Percentiles rank a stretch among this genome's conserved stretches.
Evolutionary conservation across 1,284 basidiomycete species (phyloP).

Genomic region (Apiotrichum mycotoxinovorans): DNA sequence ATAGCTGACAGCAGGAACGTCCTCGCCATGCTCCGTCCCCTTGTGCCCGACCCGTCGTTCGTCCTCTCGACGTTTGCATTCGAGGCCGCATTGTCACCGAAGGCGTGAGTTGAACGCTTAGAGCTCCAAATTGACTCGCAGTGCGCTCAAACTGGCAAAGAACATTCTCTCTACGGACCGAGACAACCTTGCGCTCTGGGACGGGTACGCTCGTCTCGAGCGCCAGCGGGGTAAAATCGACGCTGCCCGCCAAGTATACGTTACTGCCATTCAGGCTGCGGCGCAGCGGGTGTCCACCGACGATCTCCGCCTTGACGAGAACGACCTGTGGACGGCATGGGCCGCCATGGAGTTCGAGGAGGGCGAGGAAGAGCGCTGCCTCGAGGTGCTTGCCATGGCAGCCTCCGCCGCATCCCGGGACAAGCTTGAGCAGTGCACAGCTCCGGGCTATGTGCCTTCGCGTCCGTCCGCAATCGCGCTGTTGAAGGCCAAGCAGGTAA

Average conservation of each 20-base stretch:
- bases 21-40: conserved; percentile 27
- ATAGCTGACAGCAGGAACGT: conserved; percentile 25
- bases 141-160: conserved; percentile 62
- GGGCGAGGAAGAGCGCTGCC: conserved; percentile 22
- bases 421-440: not conserved
- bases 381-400: conserved; percentile 32
- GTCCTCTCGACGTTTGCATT: conserved; percentile 46
- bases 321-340: conserved; percentile 79
- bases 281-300: conserved; percentile 4
- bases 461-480: conserved; percentile 23
- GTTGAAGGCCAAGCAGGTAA: conserved; percentile 42
- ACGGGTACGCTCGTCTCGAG: conserved; percentile 75
- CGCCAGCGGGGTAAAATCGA: conserved; percentile 63
- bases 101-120: conserved; percentile 24
- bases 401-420: conserved; percentile 16
- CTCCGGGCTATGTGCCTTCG: not conserved
- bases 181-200: conserved; percentile 71
- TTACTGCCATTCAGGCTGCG: conserved; percentile 54
- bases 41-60: conserved; percentile 45
- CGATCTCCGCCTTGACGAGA: conserved; percentile 25
- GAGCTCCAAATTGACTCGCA: conserved; percentile 9
- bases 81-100: conserved; percentile 37
- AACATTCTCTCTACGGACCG: conserved; percentile 61
- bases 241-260: conserved; percentile 79
- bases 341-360: conserved; percentile 70